These are phyloP conservation scores for Flaveria bidentis DNA, from an alignment of 129 eudicot species.

Conservation along the genomic window DNA sequence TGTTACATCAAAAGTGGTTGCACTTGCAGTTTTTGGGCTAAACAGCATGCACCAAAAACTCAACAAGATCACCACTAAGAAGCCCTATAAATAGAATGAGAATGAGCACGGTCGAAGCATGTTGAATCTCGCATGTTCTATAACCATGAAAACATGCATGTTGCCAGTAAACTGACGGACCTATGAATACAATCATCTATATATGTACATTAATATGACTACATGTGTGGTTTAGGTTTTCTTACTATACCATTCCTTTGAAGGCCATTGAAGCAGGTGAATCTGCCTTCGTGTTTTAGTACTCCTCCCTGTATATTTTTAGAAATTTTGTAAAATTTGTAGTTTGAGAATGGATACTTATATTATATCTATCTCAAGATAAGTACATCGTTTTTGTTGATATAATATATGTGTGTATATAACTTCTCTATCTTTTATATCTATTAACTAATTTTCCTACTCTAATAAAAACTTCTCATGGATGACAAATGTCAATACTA, in stretches of 20 bases:
- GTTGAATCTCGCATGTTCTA: not conserved
- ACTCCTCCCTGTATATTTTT: constrained; percentile 1
- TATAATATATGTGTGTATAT: too few relatives aligned
- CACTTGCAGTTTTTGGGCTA: constrained; percentile 20
- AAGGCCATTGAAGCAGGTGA: constrained; percentile 11
- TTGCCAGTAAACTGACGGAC: not conserved
- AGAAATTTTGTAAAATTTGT: not conserved
- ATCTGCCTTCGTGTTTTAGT: not conserved
- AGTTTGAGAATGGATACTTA: constrained; percentile 6
- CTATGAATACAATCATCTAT: too few relatives aligned
- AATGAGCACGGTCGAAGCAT: not conserved
- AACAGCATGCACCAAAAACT: constrained; percentile 20
- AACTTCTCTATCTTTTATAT: too few relatives aligned
- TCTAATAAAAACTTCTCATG: too few relatives aligned
- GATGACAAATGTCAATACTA: too few relatives aligned
- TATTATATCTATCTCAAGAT: not conserved
- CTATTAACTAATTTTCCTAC: too few relatives aligned
- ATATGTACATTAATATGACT: too few relatives aligned
- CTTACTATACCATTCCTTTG: constrained; percentile 29
- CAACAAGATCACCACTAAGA: constrained; percentile 21
- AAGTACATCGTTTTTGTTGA: too few relatives aligned
- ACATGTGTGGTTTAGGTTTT: not conserved
- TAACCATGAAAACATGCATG: not conserved
- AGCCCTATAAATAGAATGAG: constrained; percentile 20
- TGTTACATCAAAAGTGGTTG: constrained; percentile 33